phyloP scores from a whole-genome alignment of 805 yeast species.

The Starmera caribaea region DNA sequence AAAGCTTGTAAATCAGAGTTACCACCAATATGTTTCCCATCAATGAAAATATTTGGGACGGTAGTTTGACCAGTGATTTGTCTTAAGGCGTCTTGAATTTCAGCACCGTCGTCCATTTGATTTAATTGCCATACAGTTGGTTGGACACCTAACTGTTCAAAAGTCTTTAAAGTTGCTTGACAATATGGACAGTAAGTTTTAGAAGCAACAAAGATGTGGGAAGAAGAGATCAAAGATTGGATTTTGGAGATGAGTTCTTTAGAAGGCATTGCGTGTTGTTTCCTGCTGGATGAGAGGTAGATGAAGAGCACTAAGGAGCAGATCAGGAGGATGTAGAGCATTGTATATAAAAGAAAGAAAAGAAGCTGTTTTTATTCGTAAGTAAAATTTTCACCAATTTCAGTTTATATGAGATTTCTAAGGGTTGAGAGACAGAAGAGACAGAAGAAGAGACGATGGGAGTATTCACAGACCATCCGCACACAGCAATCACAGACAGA shows the following conservation, averaged over 20 bases:
- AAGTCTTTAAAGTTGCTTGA: conserved; percentile 32
- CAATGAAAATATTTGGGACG: conserved; percentile 88
- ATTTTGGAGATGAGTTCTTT: conserved; percentile 49
- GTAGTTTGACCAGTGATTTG: conserved; percentile 84
- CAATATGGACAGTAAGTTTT: conserved; percentile 70
- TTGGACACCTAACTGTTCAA: conserved; percentile 31
- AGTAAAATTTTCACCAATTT: neutral
- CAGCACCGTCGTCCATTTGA: conserved; percentile 63
- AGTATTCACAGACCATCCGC: conserved; percentile 48
- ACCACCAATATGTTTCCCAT: conserved; percentile 92
- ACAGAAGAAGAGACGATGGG: conserved; percentile 30
- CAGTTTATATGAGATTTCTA: neutral
- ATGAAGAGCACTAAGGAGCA: too few relatives aligned
- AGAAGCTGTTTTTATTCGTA: neutral
- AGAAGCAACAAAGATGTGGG: conserved; percentile 73
- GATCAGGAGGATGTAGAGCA: neutral
- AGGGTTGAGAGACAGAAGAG: neutral
- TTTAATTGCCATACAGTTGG: conserved; percentile 36
- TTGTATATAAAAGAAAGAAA: neutral
- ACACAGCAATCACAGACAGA: conserved; percentile 60
- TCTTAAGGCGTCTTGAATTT: conserved; percentile 68
- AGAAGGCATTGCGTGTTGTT: conserved; percentile 38
- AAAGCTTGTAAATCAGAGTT: conserved; percentile 80
- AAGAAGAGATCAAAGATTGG: conserved; percentile 49
- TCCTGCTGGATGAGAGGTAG: too few relatives aligned